Evolutionary conservation across 2,329 filamentous ascomycete genomes (phyloP).

Genomic region (Incumbomyces lentus): DNA sequence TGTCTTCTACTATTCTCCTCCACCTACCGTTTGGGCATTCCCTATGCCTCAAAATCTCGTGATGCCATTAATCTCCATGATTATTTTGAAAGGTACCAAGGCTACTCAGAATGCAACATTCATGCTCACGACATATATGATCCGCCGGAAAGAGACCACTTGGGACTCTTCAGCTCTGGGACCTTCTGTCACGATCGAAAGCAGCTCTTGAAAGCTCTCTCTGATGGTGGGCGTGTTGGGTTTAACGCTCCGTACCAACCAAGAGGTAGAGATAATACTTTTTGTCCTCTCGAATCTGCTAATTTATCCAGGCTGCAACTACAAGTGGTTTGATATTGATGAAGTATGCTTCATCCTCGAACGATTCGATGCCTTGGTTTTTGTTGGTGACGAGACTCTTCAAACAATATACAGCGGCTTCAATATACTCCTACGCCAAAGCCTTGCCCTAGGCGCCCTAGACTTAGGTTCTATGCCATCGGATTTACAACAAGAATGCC

Average conservation of each 20-base stretch:
- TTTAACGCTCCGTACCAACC: conserved; percentile 32
- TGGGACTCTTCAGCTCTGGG: conserved; percentile 12
- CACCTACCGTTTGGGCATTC: neutral
- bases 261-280: conserved; percentile 21
- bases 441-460: conserved; percentile 31
- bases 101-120: conserved; percentile 29
- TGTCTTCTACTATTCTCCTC: conserved; percentile 12
- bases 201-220: conserved; percentile 31
- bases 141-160: conserved; percentile 18
- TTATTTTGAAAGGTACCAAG: conserved; percentile 28
- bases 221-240: conserved; percentile 31
- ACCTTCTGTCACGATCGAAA: conserved; percentile 27
- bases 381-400: conserved; percentile 33
- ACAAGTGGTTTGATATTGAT: conserved; percentile 32
- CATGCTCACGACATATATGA: conserved; percentile 27
- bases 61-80: conserved; percentile 13
- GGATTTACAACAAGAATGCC: conserved; percentile 25
- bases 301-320: conserved; percentile 28
- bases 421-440: conserved; percentile 34
- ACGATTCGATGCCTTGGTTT: conserved; percentile 32
- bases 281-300: neutral
- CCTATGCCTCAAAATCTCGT: too few species aligned
- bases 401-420: conserved; percentile 35
- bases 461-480: conserved; percentile 30
- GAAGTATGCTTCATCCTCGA: conserved; percentile 37